These are phyloP conservation scores for Hypoxylon sp. DNA, from an alignment of 2,329 filamentous ascomycete species.

Conservation along the genomic window DNA sequence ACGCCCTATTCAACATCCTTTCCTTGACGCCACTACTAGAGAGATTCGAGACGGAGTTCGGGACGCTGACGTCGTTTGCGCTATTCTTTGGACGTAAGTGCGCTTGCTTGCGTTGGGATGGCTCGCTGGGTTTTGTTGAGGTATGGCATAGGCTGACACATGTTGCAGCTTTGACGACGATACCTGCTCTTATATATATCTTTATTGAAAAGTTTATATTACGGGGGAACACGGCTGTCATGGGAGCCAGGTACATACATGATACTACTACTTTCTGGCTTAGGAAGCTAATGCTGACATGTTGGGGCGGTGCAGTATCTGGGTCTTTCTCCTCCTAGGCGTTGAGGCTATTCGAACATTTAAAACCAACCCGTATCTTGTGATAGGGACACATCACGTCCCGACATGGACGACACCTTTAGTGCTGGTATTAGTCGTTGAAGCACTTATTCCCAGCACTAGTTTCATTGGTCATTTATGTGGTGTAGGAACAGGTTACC, in stretches of 20 bases:
- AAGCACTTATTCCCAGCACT: slow-evolving; percentile 82
- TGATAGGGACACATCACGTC: slow-evolving; percentile 74
- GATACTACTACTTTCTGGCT: not conserved
- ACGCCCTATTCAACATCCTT: slow-evolving; percentile 83
- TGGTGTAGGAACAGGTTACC: slow-evolving; percentile 86
- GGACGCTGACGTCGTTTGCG: slow-evolving; percentile 87
- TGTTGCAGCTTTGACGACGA: slow-evolving; percentile 77
- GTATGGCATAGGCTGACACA: slow-evolving; percentile 42
- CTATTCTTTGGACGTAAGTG: slow-evolving; percentile 91
- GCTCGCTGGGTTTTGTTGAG: not conserved
- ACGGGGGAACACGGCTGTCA: slow-evolving; percentile 77
- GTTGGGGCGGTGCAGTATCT: slow-evolving; percentile 73
- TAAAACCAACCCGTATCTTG: slow-evolving; percentile 83
- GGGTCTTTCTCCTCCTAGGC: slow-evolving; percentile 90
- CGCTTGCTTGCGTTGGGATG: not conserved
- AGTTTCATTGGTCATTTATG: slow-evolving; percentile 90
- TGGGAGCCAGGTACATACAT: slow-evolving; percentile 81
- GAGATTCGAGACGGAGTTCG: slow-evolving; percentile 92
- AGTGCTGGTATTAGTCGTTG: slow-evolving; percentile 80
- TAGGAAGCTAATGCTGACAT: slow-evolving; percentile 42
- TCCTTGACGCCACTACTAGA: slow-evolving; percentile 91
- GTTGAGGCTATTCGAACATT: slow-evolving; percentile 90
- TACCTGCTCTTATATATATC: slow-evolving; percentile 87
- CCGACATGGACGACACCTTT: slow-evolving; percentile 94
- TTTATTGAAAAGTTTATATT: slow-evolving; percentile 82